Evolutionary conservation across 805 yeast species (phyloP).

Genomic region (Saturnispora besseyi): DNA sequence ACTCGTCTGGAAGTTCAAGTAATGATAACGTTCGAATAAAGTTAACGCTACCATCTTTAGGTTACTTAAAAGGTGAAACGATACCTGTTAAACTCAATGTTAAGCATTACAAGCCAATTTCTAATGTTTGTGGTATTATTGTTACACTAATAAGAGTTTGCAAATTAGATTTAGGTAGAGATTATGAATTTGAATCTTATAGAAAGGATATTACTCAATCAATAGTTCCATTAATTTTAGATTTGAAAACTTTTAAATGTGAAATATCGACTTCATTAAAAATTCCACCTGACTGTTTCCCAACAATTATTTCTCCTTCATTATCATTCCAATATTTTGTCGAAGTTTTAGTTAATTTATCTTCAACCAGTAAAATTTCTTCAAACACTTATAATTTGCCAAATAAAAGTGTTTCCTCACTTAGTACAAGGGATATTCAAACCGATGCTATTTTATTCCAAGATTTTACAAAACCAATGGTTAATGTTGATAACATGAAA

Average conservation of each 20-base stretch:
- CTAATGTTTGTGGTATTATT: slow-evolving; percentile 64
- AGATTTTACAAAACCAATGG: slow-evolving; percentile 30
- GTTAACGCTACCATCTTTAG: slow-evolving; percentile 48
- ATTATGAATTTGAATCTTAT: slow-evolving; percentile 58
- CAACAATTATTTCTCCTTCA: slow-evolving; percentile 62
- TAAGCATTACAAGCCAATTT: slow-evolving; percentile 61
- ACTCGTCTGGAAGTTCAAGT: slow-evolving; percentile 10
- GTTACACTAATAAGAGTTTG: slow-evolving; percentile 76
- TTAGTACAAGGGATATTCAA: not conserved
- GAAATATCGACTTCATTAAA: slow-evolving; percentile 54
- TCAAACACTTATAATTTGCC: not conserved
- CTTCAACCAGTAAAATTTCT: slow-evolving; percentile 19
- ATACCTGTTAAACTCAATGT: slow-evolving; percentile 64
- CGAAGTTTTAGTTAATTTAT: slow-evolving; percentile 74
- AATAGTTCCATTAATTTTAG: slow-evolving; percentile 69
- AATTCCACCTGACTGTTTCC: slow-evolving; percentile 80
- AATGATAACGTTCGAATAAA: slow-evolving; percentile 24
- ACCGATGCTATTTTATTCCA: slow-evolving; percentile 21
- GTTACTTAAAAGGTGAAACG: slow-evolving; percentile 70
- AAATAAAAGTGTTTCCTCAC: not conserved
- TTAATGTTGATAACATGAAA: slow-evolving; percentile 75
- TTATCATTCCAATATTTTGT: slow-evolving; percentile 79
- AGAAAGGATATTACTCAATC: slow-evolving; percentile 78
- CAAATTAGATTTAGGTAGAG: slow-evolving; percentile 51
- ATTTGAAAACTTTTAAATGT: slow-evolving; percentile 49